Percentiles rank a stretch among this genome's conserved stretches.
phyloP scores from a whole-genome alignment of 306 rosid genomes.

The Amphicarpaea edgeworthii region DNA sequence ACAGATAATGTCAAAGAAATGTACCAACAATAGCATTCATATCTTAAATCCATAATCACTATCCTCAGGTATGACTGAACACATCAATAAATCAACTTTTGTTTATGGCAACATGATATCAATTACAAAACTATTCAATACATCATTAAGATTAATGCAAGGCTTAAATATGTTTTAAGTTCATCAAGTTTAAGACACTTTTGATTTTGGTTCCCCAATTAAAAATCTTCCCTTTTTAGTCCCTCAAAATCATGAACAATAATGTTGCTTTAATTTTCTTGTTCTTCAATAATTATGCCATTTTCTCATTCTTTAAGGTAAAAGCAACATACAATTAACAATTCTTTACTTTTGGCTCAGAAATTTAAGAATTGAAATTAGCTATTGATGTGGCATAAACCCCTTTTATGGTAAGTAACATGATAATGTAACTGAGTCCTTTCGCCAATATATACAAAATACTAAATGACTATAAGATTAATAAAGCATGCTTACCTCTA shows the following conservation, averaged over 20 bases:
- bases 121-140: constrained; percentile 28
- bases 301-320: too few species aligned
- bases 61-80: constrained; percentile 20
- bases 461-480: constrained; percentile 36
- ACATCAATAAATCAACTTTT: constrained; percentile 35
- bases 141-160: constrained; percentile 26
- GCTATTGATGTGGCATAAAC: constrained; percentile 6
- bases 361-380: constrained; percentile 20
- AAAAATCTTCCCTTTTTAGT: too few species aligned
- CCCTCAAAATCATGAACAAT: too few species aligned
- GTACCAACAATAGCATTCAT: constrained; percentile 14
- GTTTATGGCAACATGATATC: constrained; percentile 34
- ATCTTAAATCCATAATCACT: constrained; percentile 22
- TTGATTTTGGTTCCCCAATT: too few species aligned
- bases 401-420: constrained; percentile 9
- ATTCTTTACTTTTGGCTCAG: background rate
- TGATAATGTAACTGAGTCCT: constrained; percentile 15
- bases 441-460: constrained; percentile 4
- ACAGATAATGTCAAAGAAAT: constrained; percentile 37
- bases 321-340: constrained; percentile 1
- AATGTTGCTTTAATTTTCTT: too few species aligned
- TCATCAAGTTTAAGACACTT: too few species aligned
- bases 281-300: too few species aligned
- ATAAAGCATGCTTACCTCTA: constrained; percentile 70
- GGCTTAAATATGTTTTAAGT: too few species aligned